Evolutionary conservation across 768 basidiomycete genomes (phyloP).

Genomic region (Mrakia hoshinonis): DNA sequence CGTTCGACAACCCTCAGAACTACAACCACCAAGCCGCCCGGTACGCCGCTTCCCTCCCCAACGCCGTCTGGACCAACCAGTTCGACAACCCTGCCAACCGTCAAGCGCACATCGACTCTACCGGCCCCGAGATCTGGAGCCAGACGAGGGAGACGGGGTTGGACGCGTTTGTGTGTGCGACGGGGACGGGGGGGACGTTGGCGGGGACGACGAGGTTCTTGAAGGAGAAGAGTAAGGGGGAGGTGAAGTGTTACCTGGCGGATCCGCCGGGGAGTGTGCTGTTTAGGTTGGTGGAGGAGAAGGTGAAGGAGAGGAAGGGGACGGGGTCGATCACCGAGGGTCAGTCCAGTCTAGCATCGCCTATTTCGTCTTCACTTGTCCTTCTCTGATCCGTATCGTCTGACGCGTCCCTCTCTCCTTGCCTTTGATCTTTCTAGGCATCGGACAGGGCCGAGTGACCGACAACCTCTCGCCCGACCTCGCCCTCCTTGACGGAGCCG

Average conservation of each 20-base stretch:
- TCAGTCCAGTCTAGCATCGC: constrained; percentile 27
- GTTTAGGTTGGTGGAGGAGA: constrained; percentile 65
- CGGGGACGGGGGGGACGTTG: constrained; percentile 92
- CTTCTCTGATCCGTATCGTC: neutral
- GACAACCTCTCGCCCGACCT: constrained; percentile 79
- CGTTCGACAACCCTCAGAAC: constrained; percentile 88
- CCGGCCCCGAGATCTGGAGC: constrained; percentile 94
- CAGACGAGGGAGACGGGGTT: constrained; percentile 62
- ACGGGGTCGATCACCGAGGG: constrained; percentile 42
- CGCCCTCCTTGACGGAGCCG: constrained; percentile 65
- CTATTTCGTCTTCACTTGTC: constrained; percentile 11
- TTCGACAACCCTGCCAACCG: constrained; percentile 96
- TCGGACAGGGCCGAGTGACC: constrained; percentile 94
- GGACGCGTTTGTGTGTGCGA: constrained; percentile 87
- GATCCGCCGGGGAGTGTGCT: constrained; percentile 95
- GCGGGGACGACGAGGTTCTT: constrained; percentile 78
- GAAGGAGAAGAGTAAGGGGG: constrained; percentile 71
- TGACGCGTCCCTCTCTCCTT: neutral
- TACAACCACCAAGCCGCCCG: constrained; percentile 95
- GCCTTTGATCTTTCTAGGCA: constrained; percentile 54
- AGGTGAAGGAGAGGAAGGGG: constrained; percentile 66
- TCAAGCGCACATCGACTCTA: constrained; percentile 72
- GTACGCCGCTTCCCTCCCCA: constrained; percentile 61
- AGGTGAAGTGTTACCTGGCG: constrained; percentile 80
- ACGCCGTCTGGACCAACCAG: constrained; percentile 94